Conservation (phyloP, 2,329 filamentous ascomycete species). For the Cercospora berteroae region DNA sequence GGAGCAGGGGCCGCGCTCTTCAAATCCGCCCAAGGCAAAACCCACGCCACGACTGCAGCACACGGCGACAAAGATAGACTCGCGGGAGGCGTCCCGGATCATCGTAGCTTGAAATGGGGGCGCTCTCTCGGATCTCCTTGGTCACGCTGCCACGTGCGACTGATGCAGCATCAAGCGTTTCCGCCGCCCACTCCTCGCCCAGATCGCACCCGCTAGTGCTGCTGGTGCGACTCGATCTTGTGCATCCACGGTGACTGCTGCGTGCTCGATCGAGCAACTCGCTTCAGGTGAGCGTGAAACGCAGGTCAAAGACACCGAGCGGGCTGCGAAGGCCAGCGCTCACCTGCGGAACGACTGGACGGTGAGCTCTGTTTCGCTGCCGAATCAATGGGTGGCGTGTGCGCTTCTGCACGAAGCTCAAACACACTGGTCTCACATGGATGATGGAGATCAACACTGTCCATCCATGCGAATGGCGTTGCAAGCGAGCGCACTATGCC, state of each 20-base stretch:
- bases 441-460: constrained; percentile 23
- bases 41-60: constrained; percentile 10
- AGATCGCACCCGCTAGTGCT: background rate
- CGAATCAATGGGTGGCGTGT: background rate
- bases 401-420: constrained; percentile 15
- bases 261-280: constrained; percentile 2
- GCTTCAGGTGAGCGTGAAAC: constrained; percentile 9
- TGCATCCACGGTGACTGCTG: constrained; percentile 7
- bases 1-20: constrained; percentile 13
- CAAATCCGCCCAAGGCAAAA: background rate
- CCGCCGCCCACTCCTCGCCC: constrained; percentile 12
- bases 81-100: constrained; percentile 32
- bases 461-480: constrained; percentile 11
- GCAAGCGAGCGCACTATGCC: constrained; percentile 15
- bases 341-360: background rate
- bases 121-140: constrained; percentile 18
- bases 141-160: constrained; percentile 27
- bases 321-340: background rate
- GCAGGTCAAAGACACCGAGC: background rate
- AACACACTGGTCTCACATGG: background rate
- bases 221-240: constrained; percentile 19
- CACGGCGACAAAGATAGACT: constrained; percentile 24
- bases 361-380: constrained; percentile 13
- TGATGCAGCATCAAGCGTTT: constrained; percentile 23
- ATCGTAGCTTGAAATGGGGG: constrained; percentile 26